Base-by-base conservation (phyloP, 78 protist species). In the Dictyostelium intermedium region DNA sequence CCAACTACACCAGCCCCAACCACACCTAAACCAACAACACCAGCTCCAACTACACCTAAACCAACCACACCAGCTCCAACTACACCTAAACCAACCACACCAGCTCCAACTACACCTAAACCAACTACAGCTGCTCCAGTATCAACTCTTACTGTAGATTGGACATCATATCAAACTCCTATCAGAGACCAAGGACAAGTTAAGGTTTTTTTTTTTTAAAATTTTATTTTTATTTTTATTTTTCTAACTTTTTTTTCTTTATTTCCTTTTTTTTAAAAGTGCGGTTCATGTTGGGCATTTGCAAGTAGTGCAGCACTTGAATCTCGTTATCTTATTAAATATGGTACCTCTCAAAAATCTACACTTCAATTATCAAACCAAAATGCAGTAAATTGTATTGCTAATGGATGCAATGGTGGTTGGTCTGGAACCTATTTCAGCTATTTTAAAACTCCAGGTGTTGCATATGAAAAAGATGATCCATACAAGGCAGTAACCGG, bases 271-370 rank as follows among this genome's bases (percentile, higher is more conserved):
- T 10, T 25, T 1, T 25, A 25, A 16, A 8, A 63, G 73, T 25
- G 73, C 9, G 32, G 97, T 30, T 82, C 92, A 35, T 96, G 98
- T 91, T 97, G 97, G 97, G 56, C 98, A 23, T 97, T 97, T 87
- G 91, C 97, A 1, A 45, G 86, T 30, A 34, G 73, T 34, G 94
- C 94, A 13, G 72, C 61, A 37, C 11, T 74, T 2, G 94, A 89
- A 70, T 45, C 87, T 20, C 47, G 87, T 35, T 80, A 78, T 25
- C n/a, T 69, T 16, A 89, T 80, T 14, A 89, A 89, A 32, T 34
- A 56, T 66, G 79, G 79, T 60, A 3, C 23, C 0, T 1, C 84
- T n/a, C 60, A 32, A 85, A 43, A 72, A 23, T 20, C n/a, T 1
- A 74, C 91, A 35, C 30, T 87, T 37, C 79, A 63, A 61, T 41